phyloP scores from a whole-genome alignment of 2,329 filamentous ascomycete species.

The Colletotrichum viniferum region DNA sequence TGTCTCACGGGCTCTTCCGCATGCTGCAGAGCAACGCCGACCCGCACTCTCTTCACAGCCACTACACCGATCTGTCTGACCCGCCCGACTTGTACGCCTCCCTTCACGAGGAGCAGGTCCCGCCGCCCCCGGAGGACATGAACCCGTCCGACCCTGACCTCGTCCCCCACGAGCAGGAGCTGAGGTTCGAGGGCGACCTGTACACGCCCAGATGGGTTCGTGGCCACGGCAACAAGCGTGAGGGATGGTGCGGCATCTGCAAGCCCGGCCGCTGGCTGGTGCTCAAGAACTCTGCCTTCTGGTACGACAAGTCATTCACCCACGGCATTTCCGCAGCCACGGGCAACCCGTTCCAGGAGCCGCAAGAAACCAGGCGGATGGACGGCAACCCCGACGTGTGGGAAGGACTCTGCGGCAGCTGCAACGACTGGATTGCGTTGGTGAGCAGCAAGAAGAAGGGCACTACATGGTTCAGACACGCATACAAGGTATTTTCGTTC shows the following conservation, averaged over 20 bases:
- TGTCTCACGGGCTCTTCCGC: conserved; percentile 76
- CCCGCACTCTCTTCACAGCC: conserved; percentile 67
- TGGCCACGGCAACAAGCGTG: conserved; percentile 84
- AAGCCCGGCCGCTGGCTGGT: conserved; percentile 86
- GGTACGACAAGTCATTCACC: conserved; percentile 92
- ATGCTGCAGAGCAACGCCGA: conserved; percentile 79
- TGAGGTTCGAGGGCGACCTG: conserved; percentile 80
- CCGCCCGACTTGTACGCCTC: conserved; percentile 80
- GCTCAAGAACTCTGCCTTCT: conserved; percentile 88
- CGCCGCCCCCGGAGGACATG: conserved; percentile 82
- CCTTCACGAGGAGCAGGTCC: conserved; percentile 73
- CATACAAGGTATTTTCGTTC: conserved; percentile 71
- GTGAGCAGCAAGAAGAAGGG: conserved; percentile 90
- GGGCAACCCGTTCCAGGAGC: conserved; percentile 78
- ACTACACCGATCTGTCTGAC: conserved; percentile 76
- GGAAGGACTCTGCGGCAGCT: conserved; percentile 80
- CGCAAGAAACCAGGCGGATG: conserved; percentile 75
- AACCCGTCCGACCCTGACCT: conserved; percentile 77
- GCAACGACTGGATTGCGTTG: conserved; percentile 80
- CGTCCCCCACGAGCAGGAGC: conserved; percentile 77
- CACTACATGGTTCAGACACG: conserved; percentile 90
- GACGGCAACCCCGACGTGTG: conserved; percentile 82
- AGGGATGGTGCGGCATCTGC: conserved; percentile 90
- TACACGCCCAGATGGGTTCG: conserved; percentile 87
- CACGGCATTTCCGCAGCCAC: conserved; percentile 86